Conservation (phyloP, 129 eudicot genomes). For the Kitagawia praeruptora region DNA sequence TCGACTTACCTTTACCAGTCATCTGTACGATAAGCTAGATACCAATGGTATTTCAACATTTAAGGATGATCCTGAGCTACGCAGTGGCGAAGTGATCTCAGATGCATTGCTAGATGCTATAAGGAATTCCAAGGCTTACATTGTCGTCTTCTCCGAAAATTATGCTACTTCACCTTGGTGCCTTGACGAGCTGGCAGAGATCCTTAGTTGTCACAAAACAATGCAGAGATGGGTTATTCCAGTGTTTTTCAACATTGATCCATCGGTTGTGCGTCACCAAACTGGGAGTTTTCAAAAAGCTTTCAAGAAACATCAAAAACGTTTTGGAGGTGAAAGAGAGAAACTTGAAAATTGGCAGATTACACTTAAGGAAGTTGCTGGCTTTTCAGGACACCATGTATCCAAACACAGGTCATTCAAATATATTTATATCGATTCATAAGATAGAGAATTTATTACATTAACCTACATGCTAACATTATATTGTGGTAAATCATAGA, state of each 20-base stretch:
- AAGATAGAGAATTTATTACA: no score
- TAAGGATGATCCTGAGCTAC: background rate
- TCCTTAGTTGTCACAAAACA: background rate
- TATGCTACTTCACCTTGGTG: constrained; percentile 21
- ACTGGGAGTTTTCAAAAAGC: constrained; percentile 4
- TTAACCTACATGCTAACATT: background rate
- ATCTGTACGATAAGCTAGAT: background rate
- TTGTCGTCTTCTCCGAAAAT: constrained; percentile 13
- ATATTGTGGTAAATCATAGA: no score
- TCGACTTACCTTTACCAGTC: background rate
- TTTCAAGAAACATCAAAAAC: constrained; percentile 11
- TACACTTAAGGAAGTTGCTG: background rate
- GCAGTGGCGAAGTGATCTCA: background rate
- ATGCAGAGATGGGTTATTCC: background rate
- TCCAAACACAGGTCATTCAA: background rate
- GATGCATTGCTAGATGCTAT: background rate
- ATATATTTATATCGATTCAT: no score
- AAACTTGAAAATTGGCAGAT: constrained; percentile 1
- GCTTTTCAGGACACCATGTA: constrained; percentile 3
- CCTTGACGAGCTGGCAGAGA: constrained; percentile 13
- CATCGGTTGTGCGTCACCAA: background rate
- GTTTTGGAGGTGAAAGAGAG: background rate
- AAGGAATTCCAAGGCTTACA: background rate
- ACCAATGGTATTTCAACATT: background rate
- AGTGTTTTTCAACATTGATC: constrained; percentile 1